These are phyloP conservation scores for Phaseolus lunatus DNA, from an alignment of 306 rosid species.

Conservation along the genomic window DNA sequence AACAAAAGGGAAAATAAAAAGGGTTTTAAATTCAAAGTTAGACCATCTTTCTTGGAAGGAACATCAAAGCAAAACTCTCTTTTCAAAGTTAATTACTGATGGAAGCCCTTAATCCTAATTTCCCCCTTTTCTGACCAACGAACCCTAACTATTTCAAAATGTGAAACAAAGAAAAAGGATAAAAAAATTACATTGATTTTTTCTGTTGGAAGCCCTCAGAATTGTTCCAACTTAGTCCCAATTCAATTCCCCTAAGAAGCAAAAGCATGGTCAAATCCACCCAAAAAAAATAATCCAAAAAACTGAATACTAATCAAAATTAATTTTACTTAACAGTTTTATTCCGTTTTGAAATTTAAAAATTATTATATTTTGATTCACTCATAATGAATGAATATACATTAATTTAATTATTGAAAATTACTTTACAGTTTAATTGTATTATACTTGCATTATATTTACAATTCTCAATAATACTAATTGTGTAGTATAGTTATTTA, in stretches of 20 bases:
- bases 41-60: slow-evolving; percentile 53
- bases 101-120: slow-evolving; percentile 44
- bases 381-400: no score
- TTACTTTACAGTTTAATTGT: no score
- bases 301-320: no score
- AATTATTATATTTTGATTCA: no score
- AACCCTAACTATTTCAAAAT: slow-evolving; percentile 26
- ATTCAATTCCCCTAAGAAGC: background rate
- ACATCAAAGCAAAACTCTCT: slow-evolving; percentile 60
- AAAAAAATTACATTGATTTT: background rate
- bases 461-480: no score
- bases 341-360: no score
- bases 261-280: no score
- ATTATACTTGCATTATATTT: no score
- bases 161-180: slow-evolving; percentile 28
- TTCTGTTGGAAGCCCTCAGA: slow-evolving; percentile 29
- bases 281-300: no score
- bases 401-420: no score
- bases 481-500: no score
- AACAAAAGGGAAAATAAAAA: slow-evolving; percentile 11
- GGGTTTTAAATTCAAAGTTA: slow-evolving; percentile 48
- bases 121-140: slow-evolving; percentile 42
- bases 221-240: slow-evolving; percentile 38
- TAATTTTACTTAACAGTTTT: no score
- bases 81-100: slow-evolving; percentile 55